These are phyloP conservation scores for Pholiota molesta DNA, from an alignment of 768 basidiomycete genomes.

Conservation along the genomic window DNA sequence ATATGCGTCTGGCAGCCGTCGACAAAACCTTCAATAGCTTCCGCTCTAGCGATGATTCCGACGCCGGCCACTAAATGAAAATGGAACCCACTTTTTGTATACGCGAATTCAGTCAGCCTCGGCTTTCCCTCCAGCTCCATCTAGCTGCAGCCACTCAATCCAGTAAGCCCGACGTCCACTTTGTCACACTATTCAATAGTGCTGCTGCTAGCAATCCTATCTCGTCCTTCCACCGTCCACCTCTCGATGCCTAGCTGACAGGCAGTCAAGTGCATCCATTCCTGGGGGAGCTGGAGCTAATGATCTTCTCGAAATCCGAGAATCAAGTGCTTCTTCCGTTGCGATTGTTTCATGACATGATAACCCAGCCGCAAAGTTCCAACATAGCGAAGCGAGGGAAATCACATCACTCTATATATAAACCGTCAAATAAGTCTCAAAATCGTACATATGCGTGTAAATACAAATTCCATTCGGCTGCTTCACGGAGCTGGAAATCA, in stretches of 20 bases:
- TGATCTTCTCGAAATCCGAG: neutral
- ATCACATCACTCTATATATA: neutral
- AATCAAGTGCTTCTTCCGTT: conserved; percentile 5
- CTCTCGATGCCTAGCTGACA: neutral
- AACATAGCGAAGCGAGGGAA: conserved; percentile 1
- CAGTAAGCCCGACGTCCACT: conserved; percentile 1
- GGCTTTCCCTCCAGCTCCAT: neutral
- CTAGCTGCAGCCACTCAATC: neutral
- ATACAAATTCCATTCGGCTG: neutral
- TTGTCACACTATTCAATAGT: neutral
- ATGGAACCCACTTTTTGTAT: conserved; percentile 5
- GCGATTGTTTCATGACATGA: conserved; percentile 8
- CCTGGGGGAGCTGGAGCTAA: neutral
- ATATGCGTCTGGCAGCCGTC: neutral
- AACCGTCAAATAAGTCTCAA: neutral
- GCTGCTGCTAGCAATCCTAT: neutral
- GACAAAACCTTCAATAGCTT: conserved; percentile 14
- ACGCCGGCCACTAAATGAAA: conserved; percentile 7
- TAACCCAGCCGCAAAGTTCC: neutral
- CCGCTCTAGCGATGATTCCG: conserved; percentile 21
- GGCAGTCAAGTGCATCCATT: neutral
- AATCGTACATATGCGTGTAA: neutral
- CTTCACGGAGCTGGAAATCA: conserved; percentile 1
- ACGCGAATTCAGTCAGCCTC: neutral
- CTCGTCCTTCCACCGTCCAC: neutral